Base-by-base conservation (phyloP, 108 stramenopile genomes). In the Pelagomonas calceolata region DNA sequence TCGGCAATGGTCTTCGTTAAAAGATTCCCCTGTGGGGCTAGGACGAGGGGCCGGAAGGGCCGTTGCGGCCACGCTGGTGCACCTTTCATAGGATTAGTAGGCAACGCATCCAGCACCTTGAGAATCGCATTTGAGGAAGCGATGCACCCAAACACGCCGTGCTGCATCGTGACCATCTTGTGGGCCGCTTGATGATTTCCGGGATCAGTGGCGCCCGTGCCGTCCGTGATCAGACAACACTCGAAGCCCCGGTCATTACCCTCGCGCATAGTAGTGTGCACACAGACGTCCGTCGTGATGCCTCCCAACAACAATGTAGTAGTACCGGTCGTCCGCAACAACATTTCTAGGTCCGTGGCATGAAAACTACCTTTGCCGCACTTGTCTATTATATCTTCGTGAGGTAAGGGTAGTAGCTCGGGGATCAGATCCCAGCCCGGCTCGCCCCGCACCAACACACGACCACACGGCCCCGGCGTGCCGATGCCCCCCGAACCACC, bases 181-280 rank as follows among this genome's bases (percentile, higher is more conserved):
- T 81, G 72, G 39, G 80, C 80, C 29, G 82, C 82, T 3, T 31
- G 69, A 72, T 85, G 85, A 72, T 85, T 85, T 26, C 30, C 34
- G 4, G 80, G 79, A 76, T 85, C 85, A 0, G 85, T 85, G 12
- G 85, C 85, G 12, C 79, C 85, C 45, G 81, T 82, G 64, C 85
- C 82, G 72, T 85, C 84, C 44, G 44, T 21, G 64, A 69, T 12
- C 30, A 85, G 66, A 34, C 80, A 35, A 75, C 85, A 85, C 45
- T 85, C 85, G 66, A 81, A 85, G 30, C 85, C 85, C 85, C 82
- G 78, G 73, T 85, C 85, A 36, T 85, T 85, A 26, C 76, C 85
- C 63, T 82, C 72, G 4, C 85, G 82, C 82, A 83, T 83, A 18
- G 85, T 85, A 18, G 85, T 85, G 71, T 83, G 82, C 15, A 83